phyloP scores from a whole-genome alignment of 306 rosid species.

The Corylus heterophylla region DNA sequence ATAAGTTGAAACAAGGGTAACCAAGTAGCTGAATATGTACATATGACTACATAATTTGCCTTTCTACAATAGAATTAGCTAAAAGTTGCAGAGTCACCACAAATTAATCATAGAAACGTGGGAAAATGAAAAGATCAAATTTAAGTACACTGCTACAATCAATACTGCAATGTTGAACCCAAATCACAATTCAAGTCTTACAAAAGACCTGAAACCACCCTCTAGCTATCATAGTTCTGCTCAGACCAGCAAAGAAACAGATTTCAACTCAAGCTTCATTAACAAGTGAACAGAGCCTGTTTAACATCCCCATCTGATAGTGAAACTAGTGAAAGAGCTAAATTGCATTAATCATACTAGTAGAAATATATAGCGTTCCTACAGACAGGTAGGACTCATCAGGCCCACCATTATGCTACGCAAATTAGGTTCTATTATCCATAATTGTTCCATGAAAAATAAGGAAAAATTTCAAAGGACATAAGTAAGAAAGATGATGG shows the following conservation, averaged over 20 bases:
- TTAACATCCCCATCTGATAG: constrained; percentile 33
- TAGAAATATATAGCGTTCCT: constrained; percentile 67
- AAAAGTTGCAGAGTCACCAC: constrained; percentile 19
- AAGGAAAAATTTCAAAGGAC: constrained; percentile 34
- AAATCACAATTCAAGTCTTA: constrained; percentile 27
- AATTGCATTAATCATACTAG: constrained; percentile 59
- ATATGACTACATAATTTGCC: constrained; percentile 6
- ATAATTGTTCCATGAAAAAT: constrained; percentile 41
- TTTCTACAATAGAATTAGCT: background rate
- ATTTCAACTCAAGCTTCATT: constrained; percentile 29
- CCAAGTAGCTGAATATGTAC: constrained; percentile 10
- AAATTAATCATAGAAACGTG: constrained; percentile 15
- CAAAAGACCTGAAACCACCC: constrained; percentile 24
- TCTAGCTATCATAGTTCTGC: constrained; percentile 28
- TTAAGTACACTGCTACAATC: constrained; percentile 22
- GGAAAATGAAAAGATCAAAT: constrained; percentile 21
- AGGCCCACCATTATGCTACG: constrained; percentile 56
- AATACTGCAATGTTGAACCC: constrained; percentile 16
- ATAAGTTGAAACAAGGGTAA: constrained; percentile 17
- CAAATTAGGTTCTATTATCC: constrained; percentile 56
- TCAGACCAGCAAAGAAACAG: constrained; percentile 30
- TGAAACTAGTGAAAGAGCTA: constrained; percentile 56
- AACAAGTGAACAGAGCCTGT: constrained; percentile 32
- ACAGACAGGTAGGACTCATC: constrained; percentile 53
- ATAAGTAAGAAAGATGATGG: constrained; percentile 40